Base-by-base conservation (phyloP, 2,329 filamentous ascomycete genomes). In the Ophiostoma australiae region DNA sequence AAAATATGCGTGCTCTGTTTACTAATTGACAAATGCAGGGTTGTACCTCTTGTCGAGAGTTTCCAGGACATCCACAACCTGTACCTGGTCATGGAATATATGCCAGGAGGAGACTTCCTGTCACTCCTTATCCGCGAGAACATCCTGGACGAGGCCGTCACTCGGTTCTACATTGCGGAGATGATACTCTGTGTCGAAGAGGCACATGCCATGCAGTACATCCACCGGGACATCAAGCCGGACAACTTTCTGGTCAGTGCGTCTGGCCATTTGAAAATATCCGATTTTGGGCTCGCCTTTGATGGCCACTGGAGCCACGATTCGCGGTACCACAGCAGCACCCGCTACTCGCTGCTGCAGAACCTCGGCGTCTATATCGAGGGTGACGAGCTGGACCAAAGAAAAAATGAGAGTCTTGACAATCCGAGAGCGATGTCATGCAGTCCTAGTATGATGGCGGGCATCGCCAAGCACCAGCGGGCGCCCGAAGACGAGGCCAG, bases 11-110 rank as follows among this genome's bases (percentile, higher is more conserved):
- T 41, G 27, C 39, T 17, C 58, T 33, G 27, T 15, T 13, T 5
- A 48, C 58, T 63, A n/a, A 33, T 33, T 48, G 52, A 55, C 4
- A 11, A n/a, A 6, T 23, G 13, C 68, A 90, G 87, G 94, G 89
- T 97, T 67, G 92, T 98, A 1, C 92, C 94, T 0, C 82, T 99
- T 48, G 86, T 97, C 69, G 86, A 92, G 68, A 95, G 93, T 77
- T 98, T 98, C 74, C 93, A 98, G 79, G 95, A 98, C 78, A 82
- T 86, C 48, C 85, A 87, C 61, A 92, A 92, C 75, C 84, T 99
- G 6, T 98, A 98, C 76, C 87, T 99, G 6, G 91, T 97, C 69
- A 97, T 98, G 93, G 94, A 98, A 72, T 99, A 97, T 78, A 97
- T 97, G 93, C 90, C 96, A 1, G 95, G 94, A 0, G 94, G 95